Conservation (phyloP, 1,284 basidiomycete species). For the Volvariella volvacea region DNA sequence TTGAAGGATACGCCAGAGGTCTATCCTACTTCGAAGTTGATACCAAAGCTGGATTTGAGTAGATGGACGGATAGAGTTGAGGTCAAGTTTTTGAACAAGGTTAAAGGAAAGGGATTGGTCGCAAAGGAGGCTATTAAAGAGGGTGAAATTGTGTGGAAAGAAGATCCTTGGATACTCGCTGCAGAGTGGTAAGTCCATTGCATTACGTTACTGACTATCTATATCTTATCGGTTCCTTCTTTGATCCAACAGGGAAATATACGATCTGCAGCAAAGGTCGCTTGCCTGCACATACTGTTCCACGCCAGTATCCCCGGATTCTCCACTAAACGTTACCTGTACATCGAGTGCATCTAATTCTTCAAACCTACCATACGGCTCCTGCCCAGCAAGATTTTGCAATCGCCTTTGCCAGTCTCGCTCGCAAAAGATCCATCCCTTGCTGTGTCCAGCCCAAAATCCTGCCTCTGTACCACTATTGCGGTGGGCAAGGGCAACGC, state of each 20-base stretch:
- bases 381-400: slow-evolving; percentile 69
- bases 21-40: slow-evolving; percentile 61
- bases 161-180: slow-evolving; percentile 68
- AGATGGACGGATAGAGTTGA: slow-evolving; percentile 61
- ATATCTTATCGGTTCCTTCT: not conserved
- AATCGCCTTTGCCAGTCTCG: slow-evolving; percentile 67
- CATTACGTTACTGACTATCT: not conserved
- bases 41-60: slow-evolving; percentile 55
- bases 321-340: slow-evolving; percentile 46
- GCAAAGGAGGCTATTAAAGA: slow-evolving; percentile 59
- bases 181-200: slow-evolving; percentile 54
- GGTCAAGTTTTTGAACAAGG: slow-evolving; percentile 62
- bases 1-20: slow-evolving; percentile 11
- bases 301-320: slow-evolving; percentile 44
- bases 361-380: slow-evolving; percentile 17
- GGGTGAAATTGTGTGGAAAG: slow-evolving; percentile 79
- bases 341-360: slow-evolving; percentile 32
- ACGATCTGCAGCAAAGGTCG: slow-evolving; percentile 52
- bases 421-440: slow-evolving; percentile 55
- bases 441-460: slow-evolving; percentile 74
- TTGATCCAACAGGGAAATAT: slow-evolving; percentile 52
- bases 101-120: slow-evolving; percentile 81
- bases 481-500: slow-evolving; percentile 46
- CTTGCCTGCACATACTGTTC: slow-evolving; percentile 62
- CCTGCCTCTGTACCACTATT: slow-evolving; percentile 57